These are phyloP conservation scores for Sarcodon aspratus DNA, from an alignment of 768 basidiomycete species.

Conservation along the genomic window DNA sequence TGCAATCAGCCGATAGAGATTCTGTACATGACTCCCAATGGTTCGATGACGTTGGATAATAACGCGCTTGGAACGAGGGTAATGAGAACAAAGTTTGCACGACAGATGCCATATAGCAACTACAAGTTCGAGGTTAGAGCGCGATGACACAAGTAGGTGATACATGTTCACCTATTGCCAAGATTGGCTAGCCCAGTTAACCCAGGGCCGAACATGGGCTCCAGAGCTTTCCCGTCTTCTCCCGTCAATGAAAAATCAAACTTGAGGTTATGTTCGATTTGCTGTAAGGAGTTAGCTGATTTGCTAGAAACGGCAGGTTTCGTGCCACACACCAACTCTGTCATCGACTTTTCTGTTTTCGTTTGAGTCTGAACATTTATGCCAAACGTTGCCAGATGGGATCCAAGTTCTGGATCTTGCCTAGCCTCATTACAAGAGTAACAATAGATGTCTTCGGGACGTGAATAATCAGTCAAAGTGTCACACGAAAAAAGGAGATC, in stretches of 20 bases:
- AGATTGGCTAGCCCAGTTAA: slow-evolving; percentile 86
- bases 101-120: slow-evolving; percentile 97
- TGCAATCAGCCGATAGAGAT: slow-evolving; percentile 65
- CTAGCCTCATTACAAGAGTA: slow-evolving; percentile 82
- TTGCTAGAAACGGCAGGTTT: not conserved
- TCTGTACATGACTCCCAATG: slow-evolving; percentile 59
- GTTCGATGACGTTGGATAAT: slow-evolving; percentile 32
- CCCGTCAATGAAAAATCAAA: slow-evolving; percentile 90
- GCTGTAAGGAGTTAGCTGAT: slow-evolving; percentile 28
- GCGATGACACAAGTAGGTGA: not conserved
- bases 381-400: slow-evolving; percentile 73
- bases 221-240: slow-evolving; percentile 78
- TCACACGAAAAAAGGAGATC: slow-evolving; percentile 11
- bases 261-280: slow-evolving; percentile 93
- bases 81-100: slow-evolving; percentile 82
- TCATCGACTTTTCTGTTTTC: slow-evolving; percentile 96
- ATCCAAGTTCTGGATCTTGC: slow-evolving; percentile 61
- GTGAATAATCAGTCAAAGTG: not conserved
- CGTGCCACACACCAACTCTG: slow-evolving; percentile 60
- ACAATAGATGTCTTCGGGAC: slow-evolving; percentile 76
- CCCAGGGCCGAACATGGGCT: slow-evolving; percentile 82
- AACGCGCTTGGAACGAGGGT: slow-evolving; percentile 63
- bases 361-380: slow-evolving; percentile 73
- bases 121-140: slow-evolving; percentile 15
- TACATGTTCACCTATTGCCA: slow-evolving; percentile 60